A percentile compares a stretch with the other conserved stretches of the same genome.
Evolutionary conservation across 2,329 filamentous ascomycete species (phyloP).

Genomic region (Talaromyces sp.): DNA sequence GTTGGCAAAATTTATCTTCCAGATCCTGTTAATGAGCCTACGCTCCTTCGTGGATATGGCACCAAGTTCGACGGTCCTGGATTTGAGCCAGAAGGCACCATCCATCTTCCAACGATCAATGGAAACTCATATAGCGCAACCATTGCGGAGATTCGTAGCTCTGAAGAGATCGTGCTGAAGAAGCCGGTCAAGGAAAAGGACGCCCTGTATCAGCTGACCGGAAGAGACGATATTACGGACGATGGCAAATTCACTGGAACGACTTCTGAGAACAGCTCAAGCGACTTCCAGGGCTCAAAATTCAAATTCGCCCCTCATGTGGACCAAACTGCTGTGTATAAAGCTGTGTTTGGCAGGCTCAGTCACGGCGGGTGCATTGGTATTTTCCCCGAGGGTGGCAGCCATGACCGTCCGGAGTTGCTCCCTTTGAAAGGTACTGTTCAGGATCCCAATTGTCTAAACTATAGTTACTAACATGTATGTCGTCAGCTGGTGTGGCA

Average conservation of each 20-base stretch:
- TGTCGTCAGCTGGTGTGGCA: constrained; percentile 70
- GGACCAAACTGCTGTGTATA: constrained; percentile 88
- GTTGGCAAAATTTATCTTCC: constrained; percentile 81
- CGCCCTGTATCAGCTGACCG: constrained; percentile 75
- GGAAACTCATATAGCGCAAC: constrained; percentile 76
- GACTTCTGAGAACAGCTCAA: constrained; percentile 48
- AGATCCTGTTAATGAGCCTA: constrained; percentile 79
- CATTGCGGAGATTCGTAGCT: constrained; percentile 72
- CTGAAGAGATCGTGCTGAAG: constrained; percentile 79
- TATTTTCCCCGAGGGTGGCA: constrained; percentile 95
- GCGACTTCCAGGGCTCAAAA: constrained; percentile 67
- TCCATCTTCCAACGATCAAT: constrained; percentile 81
- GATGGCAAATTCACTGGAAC: constrained; percentile 58
- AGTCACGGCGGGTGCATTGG: constrained; percentile 82
- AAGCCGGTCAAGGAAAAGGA: constrained; percentile 76
- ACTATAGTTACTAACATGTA: constrained; percentile 1
- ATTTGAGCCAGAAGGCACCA: constrained; percentile 71
- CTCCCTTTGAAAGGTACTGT: constrained; percentile 70
- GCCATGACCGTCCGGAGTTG: constrained; percentile 87
- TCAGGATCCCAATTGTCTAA: background rate
- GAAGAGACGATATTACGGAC: constrained; percentile 65
- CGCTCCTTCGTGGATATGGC: constrained; percentile 70
- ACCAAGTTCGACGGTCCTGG: constrained; percentile 73
- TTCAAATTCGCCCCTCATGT: constrained; percentile 90
- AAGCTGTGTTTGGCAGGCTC: constrained; percentile 82